Percentiles rank a stretch among this genome's conserved stretches.
phyloP scores from a whole-genome alignment of 768 basidiomycete species.

The Mycena haematopus region DNA sequence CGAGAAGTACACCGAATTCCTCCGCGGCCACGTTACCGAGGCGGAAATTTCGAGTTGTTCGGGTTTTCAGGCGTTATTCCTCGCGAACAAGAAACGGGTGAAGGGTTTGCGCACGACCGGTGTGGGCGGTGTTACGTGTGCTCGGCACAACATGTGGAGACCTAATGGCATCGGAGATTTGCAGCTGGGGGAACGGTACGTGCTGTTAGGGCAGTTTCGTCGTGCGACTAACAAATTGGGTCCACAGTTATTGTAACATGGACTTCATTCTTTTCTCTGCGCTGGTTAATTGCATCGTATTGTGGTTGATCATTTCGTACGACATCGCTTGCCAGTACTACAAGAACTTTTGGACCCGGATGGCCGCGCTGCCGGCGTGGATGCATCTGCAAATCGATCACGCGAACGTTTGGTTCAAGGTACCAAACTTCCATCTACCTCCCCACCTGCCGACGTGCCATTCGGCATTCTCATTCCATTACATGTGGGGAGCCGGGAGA shows the following conservation, averaged over 20 bases:
- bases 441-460: not conserved
- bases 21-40: slow-evolving; percentile 2
- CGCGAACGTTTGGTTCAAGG: slow-evolving; percentile 3
- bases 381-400: not conserved
- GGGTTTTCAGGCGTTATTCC: slow-evolving; percentile 16
- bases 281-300: not conserved
- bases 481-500: slow-evolving; percentile 3
- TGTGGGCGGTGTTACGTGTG: slow-evolving; percentile 20
- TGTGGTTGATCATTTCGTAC: slow-evolving; percentile 28
- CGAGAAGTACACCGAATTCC: not conserved
- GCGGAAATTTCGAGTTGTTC: slow-evolving; percentile 12
- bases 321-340: slow-evolving; percentile 23
- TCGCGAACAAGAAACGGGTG: slow-evolving; percentile 5
- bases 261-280: slow-evolving; percentile 27
- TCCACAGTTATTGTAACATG: slow-evolving; percentile 28
- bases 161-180: slow-evolving; percentile 27
- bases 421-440: slow-evolving; percentile 9
- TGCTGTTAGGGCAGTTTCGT: too few species aligned
- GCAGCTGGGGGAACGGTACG: slow-evolving; percentile 23
- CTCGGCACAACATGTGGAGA: slow-evolving; percentile 21
- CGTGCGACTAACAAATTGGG: too few species aligned
- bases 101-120: slow-evolving; percentile 18
- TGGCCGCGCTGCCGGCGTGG: not conserved
- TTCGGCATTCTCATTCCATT: slow-evolving; percentile 1
- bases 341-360: slow-evolving; percentile 14